A percentile compares a stretch with the other conserved stretches of the same genome.
Conservation (phyloP, 108 stramenopile species). For the Poteriospumella lacustris region DNA sequence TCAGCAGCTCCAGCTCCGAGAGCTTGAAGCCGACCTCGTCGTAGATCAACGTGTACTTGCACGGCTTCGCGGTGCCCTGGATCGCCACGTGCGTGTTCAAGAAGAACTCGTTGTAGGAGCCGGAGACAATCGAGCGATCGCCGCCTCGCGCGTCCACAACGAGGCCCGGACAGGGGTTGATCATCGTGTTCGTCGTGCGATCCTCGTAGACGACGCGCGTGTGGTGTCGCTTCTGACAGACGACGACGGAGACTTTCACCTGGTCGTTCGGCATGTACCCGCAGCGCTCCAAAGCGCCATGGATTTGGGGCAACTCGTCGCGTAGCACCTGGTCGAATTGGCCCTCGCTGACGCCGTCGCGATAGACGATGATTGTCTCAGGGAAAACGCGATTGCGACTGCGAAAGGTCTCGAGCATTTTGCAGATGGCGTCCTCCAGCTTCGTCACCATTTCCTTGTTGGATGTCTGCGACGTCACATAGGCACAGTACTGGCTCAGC, state of each 20-base stretch:
- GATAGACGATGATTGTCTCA: neutral
- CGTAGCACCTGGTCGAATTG: slow-evolving; percentile 19
- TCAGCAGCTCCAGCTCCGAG: slow-evolving; percentile 26
- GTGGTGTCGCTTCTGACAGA: slow-evolving; percentile 26
- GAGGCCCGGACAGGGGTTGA: slow-evolving; percentile 23
- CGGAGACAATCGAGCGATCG: neutral
- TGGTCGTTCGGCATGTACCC: neutral
- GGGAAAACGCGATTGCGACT: neutral
- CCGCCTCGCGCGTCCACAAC: slow-evolving; percentile 2
- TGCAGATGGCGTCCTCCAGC: neutral
- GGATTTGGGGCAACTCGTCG: slow-evolving; percentile 11
- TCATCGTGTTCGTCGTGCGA: neutral
- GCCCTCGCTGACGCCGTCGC: slow-evolving; percentile 27
- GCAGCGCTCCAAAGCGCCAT: neutral
- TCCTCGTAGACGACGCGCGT: slow-evolving; percentile 22
- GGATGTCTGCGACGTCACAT: neutral
- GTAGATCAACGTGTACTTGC: slow-evolving; percentile 26
- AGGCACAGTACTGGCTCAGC: slow-evolving; percentile 11
- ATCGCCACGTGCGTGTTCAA: slow-evolving; percentile 18
- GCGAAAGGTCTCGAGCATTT: neutral
- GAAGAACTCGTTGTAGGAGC: slow-evolving; percentile 15
- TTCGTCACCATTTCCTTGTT: neutral
- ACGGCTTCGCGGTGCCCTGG: slow-evolving; percentile 21
- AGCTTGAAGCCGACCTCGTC: slow-evolving; percentile 17
- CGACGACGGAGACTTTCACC: neutral